A percentile compares a stretch with the other conserved stretches of the same genome.
Evolutionary conservation across 208 protist species (phyloP).

Genomic region (Phytomonas sp.): DNA sequence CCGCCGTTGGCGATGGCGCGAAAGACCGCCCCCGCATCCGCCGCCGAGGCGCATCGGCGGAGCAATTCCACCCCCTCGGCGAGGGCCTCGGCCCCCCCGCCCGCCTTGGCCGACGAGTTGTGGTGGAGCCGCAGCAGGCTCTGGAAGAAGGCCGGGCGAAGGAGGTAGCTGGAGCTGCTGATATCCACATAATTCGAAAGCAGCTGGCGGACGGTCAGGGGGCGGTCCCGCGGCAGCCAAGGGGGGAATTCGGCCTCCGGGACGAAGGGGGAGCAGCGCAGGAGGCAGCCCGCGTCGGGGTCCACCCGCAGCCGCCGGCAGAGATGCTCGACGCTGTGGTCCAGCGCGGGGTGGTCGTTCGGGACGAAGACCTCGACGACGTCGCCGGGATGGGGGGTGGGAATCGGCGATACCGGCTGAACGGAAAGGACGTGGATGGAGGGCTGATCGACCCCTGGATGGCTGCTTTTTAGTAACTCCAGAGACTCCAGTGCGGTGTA

Average conservation of each 20-base stretch:
- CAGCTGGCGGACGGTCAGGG: slow-evolving; percentile 54
- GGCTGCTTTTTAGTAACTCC: slow-evolving; percentile 12
- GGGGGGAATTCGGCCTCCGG: slow-evolving; percentile 65
- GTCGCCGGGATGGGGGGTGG: slow-evolving; percentile 39
- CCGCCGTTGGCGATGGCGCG: slow-evolving; percentile 39
- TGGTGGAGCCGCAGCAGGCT: slow-evolving; percentile 44
- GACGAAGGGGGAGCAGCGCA: slow-evolving; percentile 76
- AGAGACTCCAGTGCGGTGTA: slow-evolving; percentile 19
- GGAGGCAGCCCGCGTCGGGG: slow-evolving; percentile 44
- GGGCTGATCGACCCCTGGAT: neutral
- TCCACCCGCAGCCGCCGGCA: slow-evolving; percentile 43
- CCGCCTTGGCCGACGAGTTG: too few relatives aligned
- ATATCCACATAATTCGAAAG: slow-evolving; percentile 77
- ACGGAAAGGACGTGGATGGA: slow-evolving; percentile 23
- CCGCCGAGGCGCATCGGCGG: slow-evolving; percentile 35
- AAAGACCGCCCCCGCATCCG: slow-evolving; percentile 20
- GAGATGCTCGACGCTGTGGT: slow-evolving; percentile 44
- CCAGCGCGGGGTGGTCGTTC: slow-evolving; percentile 22
- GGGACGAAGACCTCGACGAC: slow-evolving; percentile 70
- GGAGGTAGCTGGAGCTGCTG: slow-evolving; percentile 69
- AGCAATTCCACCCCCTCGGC: slow-evolving; percentile 30
- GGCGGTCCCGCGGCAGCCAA: slow-evolving; percentile 60
- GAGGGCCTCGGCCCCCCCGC: neutral
- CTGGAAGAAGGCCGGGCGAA: slow-evolving; percentile 69
- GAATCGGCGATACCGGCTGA: slow-evolving; percentile 4